Conservation (phyloP, 1,284 basidiomycete genomes). For the Trametes versicolor region DNA sequence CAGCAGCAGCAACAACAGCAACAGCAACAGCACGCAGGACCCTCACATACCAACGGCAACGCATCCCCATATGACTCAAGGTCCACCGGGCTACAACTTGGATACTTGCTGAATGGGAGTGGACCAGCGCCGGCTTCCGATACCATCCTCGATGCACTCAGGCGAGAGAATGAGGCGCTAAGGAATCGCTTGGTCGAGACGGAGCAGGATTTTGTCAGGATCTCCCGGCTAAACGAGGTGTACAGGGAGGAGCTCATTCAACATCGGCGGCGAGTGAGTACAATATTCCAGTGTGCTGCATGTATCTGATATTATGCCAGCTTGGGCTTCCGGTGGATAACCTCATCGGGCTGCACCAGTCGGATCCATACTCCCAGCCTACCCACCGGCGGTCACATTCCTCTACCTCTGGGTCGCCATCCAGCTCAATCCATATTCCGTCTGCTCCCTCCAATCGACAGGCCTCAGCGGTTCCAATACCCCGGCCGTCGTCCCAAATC, state of each 20-base stretch:
- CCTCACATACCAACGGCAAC: slow-evolving; percentile 44
- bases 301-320: slow-evolving; percentile 47
- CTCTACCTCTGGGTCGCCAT: slow-evolving; percentile 54
- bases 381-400: slow-evolving; percentile 64
- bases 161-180: slow-evolving; percentile 79
- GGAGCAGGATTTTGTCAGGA: slow-evolving; percentile 77
- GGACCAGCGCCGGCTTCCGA: slow-evolving; percentile 64
- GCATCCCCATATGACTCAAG: slow-evolving; percentile 43
- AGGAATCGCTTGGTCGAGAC: slow-evolving; percentile 70
- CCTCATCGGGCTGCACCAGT: slow-evolving; percentile 70
- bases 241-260: slow-evolving; percentile 85
- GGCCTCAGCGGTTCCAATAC: slow-evolving; percentile 69
- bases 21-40: slow-evolving; percentile 26
- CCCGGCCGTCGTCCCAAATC: slow-evolving; percentile 69
- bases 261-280: slow-evolving; percentile 74
- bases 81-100: slow-evolving; percentile 22
- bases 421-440: slow-evolving; percentile 52
- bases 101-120: slow-evolving; percentile 38
- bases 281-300: slow-evolving; percentile 9
- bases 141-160: slow-evolving; percentile 75
- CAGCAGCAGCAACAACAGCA: slow-evolving; percentile 53
- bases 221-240: slow-evolving; percentile 78
- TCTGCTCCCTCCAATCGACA: slow-evolving; percentile 44
- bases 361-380: slow-evolving; percentile 74
- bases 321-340: slow-evolving; percentile 79